Conservation (phyloP, 768 basidiomycete genomes). For the Leccinum olivaceopallidum region DNA sequence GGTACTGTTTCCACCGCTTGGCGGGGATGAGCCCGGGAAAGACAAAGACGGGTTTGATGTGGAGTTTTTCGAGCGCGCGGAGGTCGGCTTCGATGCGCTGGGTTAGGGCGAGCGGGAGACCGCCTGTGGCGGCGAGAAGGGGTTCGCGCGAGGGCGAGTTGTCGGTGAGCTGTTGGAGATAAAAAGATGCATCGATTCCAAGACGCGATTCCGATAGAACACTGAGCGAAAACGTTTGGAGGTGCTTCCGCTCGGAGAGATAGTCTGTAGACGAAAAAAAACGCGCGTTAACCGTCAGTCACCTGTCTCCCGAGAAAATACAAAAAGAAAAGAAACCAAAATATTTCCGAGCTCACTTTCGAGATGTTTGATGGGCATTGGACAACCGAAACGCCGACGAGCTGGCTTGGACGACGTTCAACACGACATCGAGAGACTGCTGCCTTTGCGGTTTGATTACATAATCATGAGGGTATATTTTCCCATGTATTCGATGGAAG, state of each 20-base stretch:
- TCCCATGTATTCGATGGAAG: conserved; percentile 8
- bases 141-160: conserved; percentile 81
- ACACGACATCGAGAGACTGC: conserved; percentile 18
- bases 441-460: conserved; percentile 20
- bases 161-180: conserved; percentile 78
- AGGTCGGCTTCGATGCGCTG: conserved; percentile 90
- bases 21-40: conserved; percentile 87
- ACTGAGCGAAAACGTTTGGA: conserved; percentile 77
- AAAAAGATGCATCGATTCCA: conserved; percentile 94
- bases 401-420: conserved; percentile 23
- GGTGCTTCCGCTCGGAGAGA: conserved; percentile 84
- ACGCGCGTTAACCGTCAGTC: not conserved
- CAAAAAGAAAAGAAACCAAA: not conserved
- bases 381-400: conserved; percentile 11
- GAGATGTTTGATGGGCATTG: conserved; percentile 82
- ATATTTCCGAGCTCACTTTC: conserved; percentile 56
- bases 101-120: conserved; percentile 86
- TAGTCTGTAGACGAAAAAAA: conserved; percentile 53
- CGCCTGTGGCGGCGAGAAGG: conserved; percentile 92
- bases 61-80: conserved; percentile 83
- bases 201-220: conserved; percentile 89
- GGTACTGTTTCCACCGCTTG: conserved; percentile 60
- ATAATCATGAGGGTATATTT: conserved; percentile 20
- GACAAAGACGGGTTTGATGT: conserved; percentile 98
- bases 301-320: not conserved